A percentile compares a stretch with the other conserved stretches of the same genome.
phyloP scores from a whole-genome alignment of 371 early-diverging fungal genomes.

The Fennellomyces sp. region DNA sequence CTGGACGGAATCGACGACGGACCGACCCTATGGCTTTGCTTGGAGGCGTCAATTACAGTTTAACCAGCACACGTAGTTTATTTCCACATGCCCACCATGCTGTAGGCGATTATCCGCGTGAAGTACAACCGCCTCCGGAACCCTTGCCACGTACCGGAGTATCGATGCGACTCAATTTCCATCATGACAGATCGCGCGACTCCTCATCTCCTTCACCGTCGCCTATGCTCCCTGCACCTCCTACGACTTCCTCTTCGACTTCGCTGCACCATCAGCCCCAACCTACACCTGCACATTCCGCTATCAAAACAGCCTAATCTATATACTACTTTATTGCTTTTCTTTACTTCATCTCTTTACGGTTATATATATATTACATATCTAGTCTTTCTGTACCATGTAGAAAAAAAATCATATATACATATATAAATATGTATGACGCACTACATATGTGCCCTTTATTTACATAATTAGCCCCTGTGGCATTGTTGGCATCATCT shows the following conservation, averaged over 20 bases:
- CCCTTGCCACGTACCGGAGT: conserved; percentile 10
- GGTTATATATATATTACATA: not conserved
- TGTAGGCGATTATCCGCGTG: conserved; percentile 12
- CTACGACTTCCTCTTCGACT: not conserved
- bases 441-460: too few relatives aligned
- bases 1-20: conserved; percentile 43
- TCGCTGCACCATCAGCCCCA: not conserved
- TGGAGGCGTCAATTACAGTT: conserved; percentile 46
- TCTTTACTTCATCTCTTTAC: not conserved
- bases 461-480: too few relatives aligned
- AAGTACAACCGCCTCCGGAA: conserved; percentile 9
- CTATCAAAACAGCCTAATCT: conserved; percentile 17
- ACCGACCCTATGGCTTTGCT: conserved; percentile 35
- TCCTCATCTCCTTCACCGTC: not conserved
- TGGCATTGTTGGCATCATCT: not conserved
- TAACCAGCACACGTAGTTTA: conserved; percentile 32
- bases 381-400: not conserved
- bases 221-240: not conserved
- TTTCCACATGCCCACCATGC: conserved; percentile 11
- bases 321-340: not conserved
- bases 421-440: too few relatives aligned
- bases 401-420: not conserved
- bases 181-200: not conserved
- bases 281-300: not conserved
- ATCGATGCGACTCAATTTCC: conserved; percentile 8